Conservation (phyloP, 768 basidiomycete species). For the Boletus sp. region DNA sequence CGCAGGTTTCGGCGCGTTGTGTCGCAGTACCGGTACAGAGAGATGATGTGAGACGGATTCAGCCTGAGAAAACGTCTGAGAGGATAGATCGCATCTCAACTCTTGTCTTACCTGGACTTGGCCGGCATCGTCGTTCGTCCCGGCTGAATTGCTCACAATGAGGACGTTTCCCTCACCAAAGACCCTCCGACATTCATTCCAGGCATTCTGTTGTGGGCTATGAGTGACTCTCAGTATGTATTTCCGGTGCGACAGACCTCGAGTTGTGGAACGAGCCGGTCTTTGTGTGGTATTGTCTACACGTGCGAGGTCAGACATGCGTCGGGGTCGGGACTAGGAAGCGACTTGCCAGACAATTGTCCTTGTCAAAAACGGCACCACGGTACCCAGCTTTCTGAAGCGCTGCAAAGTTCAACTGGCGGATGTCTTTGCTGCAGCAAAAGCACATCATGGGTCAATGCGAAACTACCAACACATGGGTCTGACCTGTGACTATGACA, state of each 20-base stretch:
- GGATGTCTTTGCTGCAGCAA: conserved; percentile 67
- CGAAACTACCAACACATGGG: background rate
- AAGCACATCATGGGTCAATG: conserved; percentile 8
- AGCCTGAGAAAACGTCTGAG: conserved; percentile 48
- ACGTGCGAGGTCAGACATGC: background rate
- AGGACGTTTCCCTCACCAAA: conserved; percentile 82
- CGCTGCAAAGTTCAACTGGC: conserved; percentile 73
- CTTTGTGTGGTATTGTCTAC: conserved; percentile 79
- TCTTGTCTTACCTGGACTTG: conserved; percentile 65
- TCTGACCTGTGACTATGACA: conserved; percentile 61
- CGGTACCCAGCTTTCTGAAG: conserved; percentile 75
- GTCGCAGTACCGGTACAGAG: conserved; percentile 77
- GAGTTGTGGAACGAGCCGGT: conserved; percentile 73
- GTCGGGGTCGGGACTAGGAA: background rate
- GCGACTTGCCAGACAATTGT: conserved; percentile 83
- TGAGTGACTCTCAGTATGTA: background rate
- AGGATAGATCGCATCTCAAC: background rate
- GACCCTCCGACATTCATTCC: conserved; percentile 63
- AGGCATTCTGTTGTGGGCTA: conserved; percentile 52
- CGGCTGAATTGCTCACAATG: conserved; percentile 93
- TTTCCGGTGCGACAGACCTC: conserved; percentile 41
- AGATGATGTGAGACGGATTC: conserved; percentile 81
- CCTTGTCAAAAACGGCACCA: conserved; percentile 95
- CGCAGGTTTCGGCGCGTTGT: conserved; percentile 74
- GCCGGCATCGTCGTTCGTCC: conserved; percentile 71